Percentiles rank a stretch among this genome's conserved stretches.
Conservation (phyloP, 345 rosid species). For the Acer saccharum region DNA sequence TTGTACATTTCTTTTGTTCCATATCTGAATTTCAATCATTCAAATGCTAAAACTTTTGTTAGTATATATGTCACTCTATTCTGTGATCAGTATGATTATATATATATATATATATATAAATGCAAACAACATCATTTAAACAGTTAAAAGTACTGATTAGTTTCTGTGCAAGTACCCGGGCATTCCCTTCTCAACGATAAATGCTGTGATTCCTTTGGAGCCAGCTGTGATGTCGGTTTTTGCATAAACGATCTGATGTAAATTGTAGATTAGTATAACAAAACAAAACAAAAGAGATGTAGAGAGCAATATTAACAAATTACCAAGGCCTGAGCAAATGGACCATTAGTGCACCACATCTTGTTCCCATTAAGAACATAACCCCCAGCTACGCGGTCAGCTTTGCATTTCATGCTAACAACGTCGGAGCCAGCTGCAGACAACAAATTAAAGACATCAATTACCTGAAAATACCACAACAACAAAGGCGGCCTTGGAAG, state of each 20-base stretch:
- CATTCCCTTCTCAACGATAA: constrained; percentile 90
- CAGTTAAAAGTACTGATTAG: not conserved
- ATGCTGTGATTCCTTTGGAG: constrained; percentile 94
- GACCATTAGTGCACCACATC: constrained; percentile 99
- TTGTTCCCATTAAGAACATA: constrained; percentile 78
- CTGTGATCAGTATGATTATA: no score
- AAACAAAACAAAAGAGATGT: constrained; percentile 11
- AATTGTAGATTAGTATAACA: constrained; percentile 16
- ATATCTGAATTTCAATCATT: no score
- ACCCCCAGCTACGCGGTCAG: constrained; percentile 84
- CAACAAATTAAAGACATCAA: not conserved
- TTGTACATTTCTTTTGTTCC: not conserved
- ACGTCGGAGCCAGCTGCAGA: constrained; percentile 90
- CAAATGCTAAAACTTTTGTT: no score
- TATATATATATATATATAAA: no score
- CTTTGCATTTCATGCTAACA: constrained; percentile 94
- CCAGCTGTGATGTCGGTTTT: constrained; percentile 75
- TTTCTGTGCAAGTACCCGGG: constrained; percentile 57
- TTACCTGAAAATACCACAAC: constrained; percentile 6
- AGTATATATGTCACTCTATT: no score
- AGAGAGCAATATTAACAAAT: not conserved
- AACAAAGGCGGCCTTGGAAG: not conserved
- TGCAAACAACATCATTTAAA: not conserved
- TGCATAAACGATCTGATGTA: constrained; percentile 76
- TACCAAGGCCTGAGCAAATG: constrained; percentile 90